Evolutionary conservation across 169 alveolate genomes (phyloP), one percentile per base, ranked within the genome.

Genomic region (Amoebophrya sp.): DNA sequence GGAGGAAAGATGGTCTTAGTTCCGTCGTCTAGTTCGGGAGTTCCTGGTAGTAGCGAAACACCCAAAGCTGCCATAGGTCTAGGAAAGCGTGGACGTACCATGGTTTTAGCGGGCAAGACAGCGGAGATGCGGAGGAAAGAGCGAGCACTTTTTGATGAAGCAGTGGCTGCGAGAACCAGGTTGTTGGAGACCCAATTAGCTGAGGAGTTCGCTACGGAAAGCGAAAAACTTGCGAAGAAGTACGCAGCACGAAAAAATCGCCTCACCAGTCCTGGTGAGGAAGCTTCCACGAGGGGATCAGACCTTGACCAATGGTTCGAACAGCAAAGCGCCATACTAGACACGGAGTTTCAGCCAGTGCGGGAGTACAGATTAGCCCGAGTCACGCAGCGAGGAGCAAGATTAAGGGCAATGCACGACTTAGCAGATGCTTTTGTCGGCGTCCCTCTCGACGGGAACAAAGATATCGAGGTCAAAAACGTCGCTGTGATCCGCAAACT

Each of bases 371-470:
- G n/a, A n/a, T n/a, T n/a, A n/a, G n/a, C n/a, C n/a, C n/a, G n/a
- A n/a, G n/a, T n/a, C n/a, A n/a, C n/a, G n/a, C n/a, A n/a, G n/a
- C n/a, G 76, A 53, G 23, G 76, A 10, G n/a, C 23, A 10, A 10
- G 76, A 10, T 18, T 65, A 29, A 29, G 83, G 83, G 83, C 83
- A 29, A 29, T 65, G 83, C 83, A 65, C 83, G 83, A 65, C 26
- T 65, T 65, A 36, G 83, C 83, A 36, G 83, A 65, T 36, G 83
- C 83, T 29, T 65, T 65, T 26, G 83, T 65, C 36, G 83, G 83
- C 83, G n/a, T 65, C 1, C 83, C 83, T 29, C 83, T 65, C 33
- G 2, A 1, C 38, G 2, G n/a, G 33, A 29, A 6, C 38, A 65
- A 65, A 26, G 83, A 65, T 36, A 26, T 65, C 83, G 83, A 65